Evolutionary conservation across 2,329 filamentous ascomycete genomes (phyloP).

Genomic region (Microdochium bolleyi): DNA sequence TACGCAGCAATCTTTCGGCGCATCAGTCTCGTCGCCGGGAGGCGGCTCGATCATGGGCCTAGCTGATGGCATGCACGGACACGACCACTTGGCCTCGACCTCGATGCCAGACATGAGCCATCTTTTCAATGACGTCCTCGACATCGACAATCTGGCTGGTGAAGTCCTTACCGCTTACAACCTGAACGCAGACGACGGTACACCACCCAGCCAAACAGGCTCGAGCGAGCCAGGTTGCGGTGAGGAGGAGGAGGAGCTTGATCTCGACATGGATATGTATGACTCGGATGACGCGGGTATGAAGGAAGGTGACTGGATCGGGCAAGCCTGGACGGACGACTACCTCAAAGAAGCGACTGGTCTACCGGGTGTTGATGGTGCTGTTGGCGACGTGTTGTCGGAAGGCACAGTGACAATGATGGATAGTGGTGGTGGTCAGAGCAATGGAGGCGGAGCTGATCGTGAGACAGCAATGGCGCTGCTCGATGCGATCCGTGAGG

Average conservation of each 20-base stretch:
- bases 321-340: conserved; percentile 23
- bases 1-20: background rate
- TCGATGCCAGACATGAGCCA: conserved; percentile 12
- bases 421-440: background rate
- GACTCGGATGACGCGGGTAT: conserved; percentile 8
- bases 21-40: no score
- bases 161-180: conserved; percentile 24
- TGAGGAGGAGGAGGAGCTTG: conserved; percentile 4
- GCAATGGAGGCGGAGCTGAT: background rate
- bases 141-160: conserved; percentile 20
- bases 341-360: conserved; percentile 6
- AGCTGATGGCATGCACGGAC: background rate
- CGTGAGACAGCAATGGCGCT: conserved; percentile 26
- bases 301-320: conserved; percentile 28
- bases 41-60: background rate
- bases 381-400: conserved; percentile 3
- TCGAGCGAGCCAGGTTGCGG: background rate
- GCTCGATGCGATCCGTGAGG: conserved; percentile 27
- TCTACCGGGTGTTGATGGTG: background rate
- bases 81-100: conserved; percentile 1
- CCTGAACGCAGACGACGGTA: conserved; percentile 14
- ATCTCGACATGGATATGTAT: conserved; percentile 5
- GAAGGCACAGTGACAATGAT: background rate
- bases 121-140: conserved; percentile 10
- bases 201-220: background rate